A percentile compares a stretch with the other conserved stretches of the same genome.
Conservation (phyloP, 768 basidiomycete species). For the Candolleomyces eurysporus region DNA sequence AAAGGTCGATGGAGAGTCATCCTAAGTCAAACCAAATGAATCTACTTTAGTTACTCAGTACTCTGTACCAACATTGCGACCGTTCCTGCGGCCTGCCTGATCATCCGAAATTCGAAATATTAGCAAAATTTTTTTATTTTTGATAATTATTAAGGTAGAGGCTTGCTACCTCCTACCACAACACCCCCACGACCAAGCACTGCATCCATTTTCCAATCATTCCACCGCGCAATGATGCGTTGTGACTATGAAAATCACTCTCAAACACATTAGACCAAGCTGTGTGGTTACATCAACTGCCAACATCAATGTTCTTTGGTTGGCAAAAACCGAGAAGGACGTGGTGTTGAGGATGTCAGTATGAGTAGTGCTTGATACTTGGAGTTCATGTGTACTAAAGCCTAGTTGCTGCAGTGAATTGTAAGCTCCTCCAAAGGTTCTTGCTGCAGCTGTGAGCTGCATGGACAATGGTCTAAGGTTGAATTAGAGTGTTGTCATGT, state of each 20-base stretch:
- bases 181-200: slow-evolving; percentile 24
- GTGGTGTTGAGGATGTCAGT: slow-evolving; percentile 40
- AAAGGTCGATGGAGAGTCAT: slow-evolving; percentile 30
- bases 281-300: slow-evolving; percentile 57
- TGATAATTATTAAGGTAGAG: no score
- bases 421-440: slow-evolving; percentile 24
- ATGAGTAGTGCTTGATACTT: slow-evolving; percentile 22
- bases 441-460: slow-evolving; percentile 25
- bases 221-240: slow-evolving; percentile 37
- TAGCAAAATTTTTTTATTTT: no score
- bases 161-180: no score
- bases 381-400: background rate
- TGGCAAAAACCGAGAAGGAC: slow-evolving; percentile 37
- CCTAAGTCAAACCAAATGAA: background rate
- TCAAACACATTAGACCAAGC: slow-evolving; percentile 53
- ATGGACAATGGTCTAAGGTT: no score
- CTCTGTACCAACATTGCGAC: no score
- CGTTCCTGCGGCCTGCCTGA: no score
- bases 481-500: no score
- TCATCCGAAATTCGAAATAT: no score
- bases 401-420: slow-evolving; percentile 26
- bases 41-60: no score
- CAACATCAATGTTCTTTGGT: slow-evolving; percentile 60
- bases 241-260: slow-evolving; percentile 51
- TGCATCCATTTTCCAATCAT: slow-evolving; percentile 46